Conservation (phyloP, 2,329 filamentous ascomycete genomes). For the Botrytis galanthina region DNA sequence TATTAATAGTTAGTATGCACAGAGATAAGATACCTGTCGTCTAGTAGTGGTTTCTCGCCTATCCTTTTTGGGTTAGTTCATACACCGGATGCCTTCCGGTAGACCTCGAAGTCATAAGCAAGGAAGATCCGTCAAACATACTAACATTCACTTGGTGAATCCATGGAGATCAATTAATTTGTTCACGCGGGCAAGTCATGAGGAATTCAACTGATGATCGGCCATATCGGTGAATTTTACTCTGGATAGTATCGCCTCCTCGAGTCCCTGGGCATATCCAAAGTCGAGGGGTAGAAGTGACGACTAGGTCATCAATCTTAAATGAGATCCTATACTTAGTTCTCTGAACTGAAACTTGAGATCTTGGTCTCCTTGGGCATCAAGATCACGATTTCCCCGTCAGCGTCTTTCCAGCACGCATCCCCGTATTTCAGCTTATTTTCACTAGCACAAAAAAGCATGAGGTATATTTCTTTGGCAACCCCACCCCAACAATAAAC, state of each 20-base stretch:
- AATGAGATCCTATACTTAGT: not conserved
- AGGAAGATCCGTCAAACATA: not conserved
- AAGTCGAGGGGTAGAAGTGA: not conserved
- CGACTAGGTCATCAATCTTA: not conserved
- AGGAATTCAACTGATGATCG: not conserved
- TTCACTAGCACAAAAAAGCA: slow-evolving; percentile 71
- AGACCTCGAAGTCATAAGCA: not conserved
- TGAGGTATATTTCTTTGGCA: slow-evolving; percentile 68
- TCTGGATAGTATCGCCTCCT: not conserved
- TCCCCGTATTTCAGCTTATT: slow-evolving; percentile 57
- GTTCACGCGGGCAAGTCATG: not conserved
- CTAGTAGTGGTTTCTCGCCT: not conserved
- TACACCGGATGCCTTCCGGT: not conserved
- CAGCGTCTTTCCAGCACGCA: slow-evolving; percentile 65
- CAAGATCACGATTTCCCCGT: slow-evolving; percentile 43
- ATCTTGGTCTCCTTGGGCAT: not conserved
- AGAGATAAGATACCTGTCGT: not conserved
- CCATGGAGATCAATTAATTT: not conserved
- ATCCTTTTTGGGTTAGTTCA: not conserved
- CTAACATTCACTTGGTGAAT: not conserved
- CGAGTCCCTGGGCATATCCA: not conserved
- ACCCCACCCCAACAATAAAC: slow-evolving; percentile 79
- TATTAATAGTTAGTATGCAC: not conserved
- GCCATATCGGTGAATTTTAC: not conserved
- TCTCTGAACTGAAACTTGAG: not conserved